phyloP scores from a whole-genome alignment of 495 filamentous ascomycete genomes.

The Penicillium odoratum region DNA sequence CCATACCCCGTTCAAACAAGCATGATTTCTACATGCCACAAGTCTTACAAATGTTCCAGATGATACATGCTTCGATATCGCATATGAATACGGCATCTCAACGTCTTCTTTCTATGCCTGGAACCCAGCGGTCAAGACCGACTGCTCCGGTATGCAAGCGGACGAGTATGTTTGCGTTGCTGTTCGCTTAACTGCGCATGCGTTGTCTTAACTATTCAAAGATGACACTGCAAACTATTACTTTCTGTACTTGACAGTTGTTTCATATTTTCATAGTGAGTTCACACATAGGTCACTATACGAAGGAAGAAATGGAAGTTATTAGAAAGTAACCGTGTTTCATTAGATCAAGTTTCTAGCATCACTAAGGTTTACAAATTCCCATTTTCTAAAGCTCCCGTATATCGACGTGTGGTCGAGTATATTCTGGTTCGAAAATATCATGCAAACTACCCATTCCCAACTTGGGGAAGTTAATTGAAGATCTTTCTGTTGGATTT shows the following conservation, averaged over 20 bases:
- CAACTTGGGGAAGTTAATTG: slow-evolving; percentile 11
- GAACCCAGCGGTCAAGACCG: slow-evolving; percentile 9
- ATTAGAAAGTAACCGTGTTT: no score
- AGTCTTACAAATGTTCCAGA: no score
- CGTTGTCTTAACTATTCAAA: no score
- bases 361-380: no score
- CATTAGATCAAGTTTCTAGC: no score
- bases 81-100: slow-evolving; percentile 2
- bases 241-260: no score
- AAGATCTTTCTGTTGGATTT: slow-evolving; percentile 12
- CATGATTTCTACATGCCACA: no score
- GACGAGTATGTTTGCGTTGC: slow-evolving; percentile 3
- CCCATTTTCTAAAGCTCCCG: slow-evolving; percentile 7
- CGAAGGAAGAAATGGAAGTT: no score
- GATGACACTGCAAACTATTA: no score
- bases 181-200: background rate
- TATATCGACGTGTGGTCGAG: slow-evolving; percentile 13
- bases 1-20: no score
- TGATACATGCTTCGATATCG: background rate
- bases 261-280: no score
- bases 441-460: slow-evolving; percentile 15
- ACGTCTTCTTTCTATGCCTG: slow-evolving; percentile 10
- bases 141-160: slow-evolving; percentile 9
- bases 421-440: slow-evolving; percentile 19
- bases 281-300: no score